Conservation (phyloP, 768 basidiomycete genomes). For the Kwoniella sp. region DNA sequence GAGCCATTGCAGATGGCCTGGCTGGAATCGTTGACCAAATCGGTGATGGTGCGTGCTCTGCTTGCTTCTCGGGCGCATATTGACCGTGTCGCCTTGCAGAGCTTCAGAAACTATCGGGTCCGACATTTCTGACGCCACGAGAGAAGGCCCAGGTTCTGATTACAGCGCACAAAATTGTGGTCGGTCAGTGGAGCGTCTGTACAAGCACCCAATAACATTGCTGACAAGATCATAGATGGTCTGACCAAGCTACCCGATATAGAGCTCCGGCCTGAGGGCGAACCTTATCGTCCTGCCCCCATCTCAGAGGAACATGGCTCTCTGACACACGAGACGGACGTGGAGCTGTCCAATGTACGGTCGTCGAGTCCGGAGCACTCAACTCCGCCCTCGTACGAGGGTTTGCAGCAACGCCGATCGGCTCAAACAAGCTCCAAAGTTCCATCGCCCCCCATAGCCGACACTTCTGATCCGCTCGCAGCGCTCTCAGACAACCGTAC, state of each 20-base stretch:
- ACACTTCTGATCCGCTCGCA: constrained; percentile 16
- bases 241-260: constrained; percentile 61
- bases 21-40: constrained; percentile 66
- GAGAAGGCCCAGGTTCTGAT: constrained; percentile 80
- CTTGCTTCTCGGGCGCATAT: neutral
- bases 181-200: constrained; percentile 58
- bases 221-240: constrained; percentile 29
- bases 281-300: constrained; percentile 33
- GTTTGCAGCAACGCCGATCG: no score
- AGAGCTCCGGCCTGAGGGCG: constrained; percentile 63
- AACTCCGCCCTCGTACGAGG: no score
- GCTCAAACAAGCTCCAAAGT: no score
- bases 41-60: constrained; percentile 61
- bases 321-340: no score
- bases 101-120: constrained; percentile 56
- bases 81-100: constrained; percentile 49
- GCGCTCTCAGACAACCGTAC: constrained; percentile 5
- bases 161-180: constrained; percentile 75
- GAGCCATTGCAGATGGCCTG: constrained; percentile 50
- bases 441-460: no score
- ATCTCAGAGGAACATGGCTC: no score
- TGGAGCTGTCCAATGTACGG: no score
- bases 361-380: no score
- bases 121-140: constrained; percentile 58
- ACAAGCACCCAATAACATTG: neutral